phyloP scores from a whole-genome alignment of 805 yeast species.

The Yueomyces sp. region DNA sequence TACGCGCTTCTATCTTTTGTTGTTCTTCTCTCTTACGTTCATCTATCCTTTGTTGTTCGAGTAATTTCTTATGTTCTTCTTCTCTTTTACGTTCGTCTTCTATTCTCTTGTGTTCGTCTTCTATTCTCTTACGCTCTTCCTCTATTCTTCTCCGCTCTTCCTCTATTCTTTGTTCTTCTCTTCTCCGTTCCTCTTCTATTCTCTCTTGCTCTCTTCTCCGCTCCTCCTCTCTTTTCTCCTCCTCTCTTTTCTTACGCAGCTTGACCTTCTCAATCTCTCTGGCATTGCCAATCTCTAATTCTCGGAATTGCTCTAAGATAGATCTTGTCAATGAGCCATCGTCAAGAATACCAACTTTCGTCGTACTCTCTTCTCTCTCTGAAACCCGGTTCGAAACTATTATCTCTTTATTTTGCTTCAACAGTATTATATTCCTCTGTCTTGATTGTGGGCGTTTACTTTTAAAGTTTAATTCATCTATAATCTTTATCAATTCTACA shows the following conservation, averaged over 20 bases:
- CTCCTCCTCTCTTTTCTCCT: constrained; percentile 2
- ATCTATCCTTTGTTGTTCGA: constrained; percentile 6
- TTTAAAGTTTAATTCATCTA: not conserved
- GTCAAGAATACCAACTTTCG: constrained; percentile 1
- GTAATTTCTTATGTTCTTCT: constrained; percentile 3
- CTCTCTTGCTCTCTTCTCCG: not conserved
- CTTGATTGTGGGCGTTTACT: not conserved
- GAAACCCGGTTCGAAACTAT: too few species aligned
- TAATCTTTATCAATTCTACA: not conserved
- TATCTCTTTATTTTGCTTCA: too few species aligned
- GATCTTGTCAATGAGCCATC: constrained; percentile 1
- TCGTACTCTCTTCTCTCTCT: not conserved
- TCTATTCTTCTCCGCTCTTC: constrained; percentile 2
- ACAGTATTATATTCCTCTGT: too few species aligned
- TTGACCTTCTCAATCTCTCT: constrained; percentile 1
- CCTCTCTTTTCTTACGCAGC: constrained; percentile 1
- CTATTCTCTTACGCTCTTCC: constrained; percentile 7
- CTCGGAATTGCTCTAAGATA: constrained; percentile 1
- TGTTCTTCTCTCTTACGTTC: constrained; percentile 7
- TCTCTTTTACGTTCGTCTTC: constrained; percentile 5
- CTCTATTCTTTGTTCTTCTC: constrained; percentile 1
- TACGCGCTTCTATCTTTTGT: constrained; percentile 19
- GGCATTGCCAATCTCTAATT: constrained; percentile 4
- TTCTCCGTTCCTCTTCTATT: not conserved
- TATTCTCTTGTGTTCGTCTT: not conserved